Conservation (phyloP, 345 rosid species). For the Sonneratia caseolaris region DNA sequence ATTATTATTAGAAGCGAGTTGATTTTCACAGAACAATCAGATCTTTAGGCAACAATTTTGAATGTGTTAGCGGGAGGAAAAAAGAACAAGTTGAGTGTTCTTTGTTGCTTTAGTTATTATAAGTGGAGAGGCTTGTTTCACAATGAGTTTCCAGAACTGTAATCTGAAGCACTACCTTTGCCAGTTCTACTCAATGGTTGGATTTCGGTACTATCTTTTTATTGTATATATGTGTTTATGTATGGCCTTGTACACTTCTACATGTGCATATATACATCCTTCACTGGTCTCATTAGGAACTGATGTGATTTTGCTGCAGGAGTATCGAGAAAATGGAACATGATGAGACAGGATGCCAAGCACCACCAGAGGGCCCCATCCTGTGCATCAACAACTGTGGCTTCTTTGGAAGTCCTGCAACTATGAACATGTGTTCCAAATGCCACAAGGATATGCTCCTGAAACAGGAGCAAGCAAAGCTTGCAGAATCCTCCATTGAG, state of each 20-base stretch:
- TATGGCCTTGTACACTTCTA: neutral
- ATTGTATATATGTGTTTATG: neutral
- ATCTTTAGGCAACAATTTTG: neutral
- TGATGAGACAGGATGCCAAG: conserved; percentile 91
- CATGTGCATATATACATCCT: neutral
- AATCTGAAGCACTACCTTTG: neutral
- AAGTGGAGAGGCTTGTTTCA: neutral
- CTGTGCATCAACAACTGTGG: conserved; percentile 81
- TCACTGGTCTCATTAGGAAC: neutral
- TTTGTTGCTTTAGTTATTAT: neutral
- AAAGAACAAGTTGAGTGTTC: no score
- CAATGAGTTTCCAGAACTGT: neutral
- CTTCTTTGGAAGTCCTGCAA: conserved; percentile 84
- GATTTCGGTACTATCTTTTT: neutral
- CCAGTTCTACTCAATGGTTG: neutral
- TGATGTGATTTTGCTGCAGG: conserved; percentile 19
- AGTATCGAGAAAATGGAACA: conserved; percentile 60
- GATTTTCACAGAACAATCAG: neutral
- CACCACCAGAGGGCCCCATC: conserved; percentile 73
- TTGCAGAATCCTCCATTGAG: conserved; percentile 60
- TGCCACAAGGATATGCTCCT: conserved; percentile 71
- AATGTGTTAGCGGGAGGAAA: neutral
- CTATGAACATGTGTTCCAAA: conserved; percentile 94
- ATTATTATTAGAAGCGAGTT: neutral
- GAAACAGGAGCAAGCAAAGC: conserved; percentile 69